Percentiles rank a stretch among this genome's conserved stretches.
Conservation (phyloP, 768 basidiomycete species). For the Boletus huronensis region DNA sequence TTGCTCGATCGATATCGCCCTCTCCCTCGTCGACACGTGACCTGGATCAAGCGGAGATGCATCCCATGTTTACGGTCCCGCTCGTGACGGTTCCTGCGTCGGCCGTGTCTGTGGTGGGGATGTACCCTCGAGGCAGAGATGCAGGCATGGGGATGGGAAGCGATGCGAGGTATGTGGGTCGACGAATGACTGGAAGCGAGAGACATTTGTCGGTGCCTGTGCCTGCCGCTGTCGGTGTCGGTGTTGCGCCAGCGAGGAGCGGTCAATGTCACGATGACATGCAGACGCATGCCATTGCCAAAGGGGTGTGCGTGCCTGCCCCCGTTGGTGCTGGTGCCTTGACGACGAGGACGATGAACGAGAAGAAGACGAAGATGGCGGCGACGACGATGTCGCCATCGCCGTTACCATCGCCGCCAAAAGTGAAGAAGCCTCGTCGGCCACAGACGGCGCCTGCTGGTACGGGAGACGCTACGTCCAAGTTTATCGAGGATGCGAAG, state of each 20-base stretch:
- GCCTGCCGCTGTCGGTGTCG: neutral
- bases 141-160: neutral
- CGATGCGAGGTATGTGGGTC: neutral
- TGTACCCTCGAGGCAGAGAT: neutral
- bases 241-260: neutral
- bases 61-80: conserved; percentile 31
- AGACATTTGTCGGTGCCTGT: neutral
- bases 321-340: neutral
- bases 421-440: conserved; percentile 10
- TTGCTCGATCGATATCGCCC: neutral
- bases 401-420: neutral
- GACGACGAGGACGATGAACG: neutral
- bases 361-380: neutral
- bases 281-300: neutral
- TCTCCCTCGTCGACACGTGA: neutral
- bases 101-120: neutral
- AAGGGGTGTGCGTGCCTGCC: no score
- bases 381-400: neutral
- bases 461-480: conserved; percentile 8
- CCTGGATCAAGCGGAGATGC: neutral
- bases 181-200: neutral
- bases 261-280: neutral
- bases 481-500: conserved; percentile 13
- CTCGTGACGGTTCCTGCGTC: conserved; percentile 23
- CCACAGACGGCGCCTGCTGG: conserved; percentile 27